Base-by-base conservation (phyloP, 345 rosid genomes). In the Anastatica hierochuntica region DNA sequence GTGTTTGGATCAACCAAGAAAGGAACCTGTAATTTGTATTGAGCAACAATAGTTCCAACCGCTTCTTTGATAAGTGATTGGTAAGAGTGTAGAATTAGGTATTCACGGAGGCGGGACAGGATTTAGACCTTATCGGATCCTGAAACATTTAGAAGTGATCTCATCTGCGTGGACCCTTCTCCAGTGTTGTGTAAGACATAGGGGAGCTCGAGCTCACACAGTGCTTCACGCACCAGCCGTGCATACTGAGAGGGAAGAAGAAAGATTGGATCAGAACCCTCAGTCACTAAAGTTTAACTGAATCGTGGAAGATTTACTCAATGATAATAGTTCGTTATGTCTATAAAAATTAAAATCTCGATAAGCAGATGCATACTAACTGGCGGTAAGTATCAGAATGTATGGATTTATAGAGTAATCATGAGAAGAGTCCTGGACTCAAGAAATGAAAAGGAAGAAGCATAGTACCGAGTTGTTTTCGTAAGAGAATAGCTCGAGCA, bases 151-250 rank as follows among this genome's bases (percentile, higher is more conserved):
- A 63, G 39, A 26, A 87, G 89, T 57, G 72, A 64, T 66, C 66
- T 76, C 40, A 46, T 68, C 10, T 74, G 47, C 19, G 15, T 12
- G 26, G 94, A 83, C 6, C 89, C 94, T 54, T 74, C 68, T 67
- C 89, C 96, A 29, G 73, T 83, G 46, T 79, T 87, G 41, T 76
- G 82, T 73, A 87, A 80, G 52, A 83, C 64, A 58, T 81, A 83
- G 21, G 94, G 94, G 16, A 87, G 80, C 72, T 87, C 96, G 62
- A 87, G 66, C 55, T 87, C 96, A 34, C 92, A 87, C 10, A 87
- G 74, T 45, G 92, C 96, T 67, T 81, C 92, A 6, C 92, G 89
- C 53, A 83, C 89, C 63, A 87, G 72, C 63, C 96, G 75, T 12
- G 94, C 80, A 69, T 74, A 73, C 96, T 87, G 41, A 21, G 39